Conservation (phyloP, 495 filamentous ascomycete genomes). For the Elaphomyces granulatus region DNA sequence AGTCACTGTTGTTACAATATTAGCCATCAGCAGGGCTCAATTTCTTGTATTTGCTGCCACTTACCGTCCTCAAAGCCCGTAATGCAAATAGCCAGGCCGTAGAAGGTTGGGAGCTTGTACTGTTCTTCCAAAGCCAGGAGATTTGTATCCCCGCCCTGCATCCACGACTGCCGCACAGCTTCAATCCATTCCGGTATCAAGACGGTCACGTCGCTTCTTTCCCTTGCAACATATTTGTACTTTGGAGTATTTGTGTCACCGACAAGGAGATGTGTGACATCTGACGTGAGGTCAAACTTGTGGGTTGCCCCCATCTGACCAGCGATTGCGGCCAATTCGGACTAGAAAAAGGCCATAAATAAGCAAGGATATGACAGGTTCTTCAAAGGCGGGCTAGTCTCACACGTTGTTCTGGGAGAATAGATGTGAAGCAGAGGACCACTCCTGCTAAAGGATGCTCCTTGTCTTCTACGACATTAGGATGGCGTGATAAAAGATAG, state of each 20-base stretch:
- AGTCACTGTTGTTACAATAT: constrained; percentile 31
- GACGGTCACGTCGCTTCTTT: constrained; percentile 69
- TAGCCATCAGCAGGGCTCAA: constrained; percentile 3
- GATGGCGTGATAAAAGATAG: neutral
- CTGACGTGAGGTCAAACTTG: constrained; percentile 82
- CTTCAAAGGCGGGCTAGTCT: constrained; percentile 14
- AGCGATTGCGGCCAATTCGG: constrained; percentile 51
- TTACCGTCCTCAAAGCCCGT: constrained; percentile 82
- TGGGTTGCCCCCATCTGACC: constrained; percentile 74
- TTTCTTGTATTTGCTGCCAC: constrained; percentile 13
- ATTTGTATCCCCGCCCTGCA: constrained; percentile 65
- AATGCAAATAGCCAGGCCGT: constrained; percentile 60
- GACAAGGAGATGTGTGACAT: constrained; percentile 89
- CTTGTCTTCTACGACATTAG: constrained; percentile 24
- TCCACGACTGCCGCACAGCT: constrained; percentile 69
- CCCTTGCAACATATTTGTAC: constrained; percentile 87
- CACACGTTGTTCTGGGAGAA: constrained; percentile 70
- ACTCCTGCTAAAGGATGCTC: constrained; percentile 61
- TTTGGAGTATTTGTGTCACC: constrained; percentile 78
- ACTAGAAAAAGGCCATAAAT: constrained; percentile 29
- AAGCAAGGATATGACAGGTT: neutral
- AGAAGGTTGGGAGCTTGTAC: constrained; percentile 46
- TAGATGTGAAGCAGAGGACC: constrained; percentile 83
- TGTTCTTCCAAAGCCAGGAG: constrained; percentile 47
- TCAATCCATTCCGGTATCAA: constrained; percentile 71